Percentiles rank a stretch among this genome's conserved stretches.
These are phyloP conservation scores for Cucumis variabilis DNA, from an alignment of 331 rosid genomes.

Conservation along the genomic window DNA sequence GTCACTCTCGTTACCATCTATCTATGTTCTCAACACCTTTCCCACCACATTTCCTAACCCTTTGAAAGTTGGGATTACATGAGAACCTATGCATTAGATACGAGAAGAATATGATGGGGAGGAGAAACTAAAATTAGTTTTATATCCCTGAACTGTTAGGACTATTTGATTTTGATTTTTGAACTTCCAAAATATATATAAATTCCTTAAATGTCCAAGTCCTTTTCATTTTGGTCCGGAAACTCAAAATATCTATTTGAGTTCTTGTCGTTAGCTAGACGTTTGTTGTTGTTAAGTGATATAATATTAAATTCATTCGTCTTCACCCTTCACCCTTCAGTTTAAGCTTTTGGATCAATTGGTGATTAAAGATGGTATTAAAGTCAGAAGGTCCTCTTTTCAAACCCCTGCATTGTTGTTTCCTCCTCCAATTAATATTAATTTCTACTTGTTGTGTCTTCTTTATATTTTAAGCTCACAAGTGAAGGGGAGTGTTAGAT, in stretches of 20 bases:
- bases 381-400: too few species aligned
- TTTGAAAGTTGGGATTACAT: not conserved
- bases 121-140: not conserved
- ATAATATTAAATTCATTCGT: too few species aligned
- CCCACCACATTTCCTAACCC: not conserved
- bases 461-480: too few species aligned
- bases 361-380: too few species aligned
- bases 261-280: not conserved
- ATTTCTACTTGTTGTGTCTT: too few species aligned
- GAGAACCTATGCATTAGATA: not conserved
- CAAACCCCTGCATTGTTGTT: too few species aligned
- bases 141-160: not conserved
- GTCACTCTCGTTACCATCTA: not conserved
- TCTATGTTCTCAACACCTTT: constrained; percentile 1
- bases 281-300: too few species aligned
- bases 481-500: too few species aligned
- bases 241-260: not conserved
- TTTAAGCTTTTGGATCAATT: too few species aligned
- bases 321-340: too few species aligned
- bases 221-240: not conserved
- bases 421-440: too few species aligned
- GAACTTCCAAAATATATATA: not conserved
- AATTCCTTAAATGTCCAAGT: not conserved
- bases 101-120: not conserved
- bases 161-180: not conserved